Conservation (phyloP, 768 basidiomycete genomes). For the Calocera viscosa region DNA sequence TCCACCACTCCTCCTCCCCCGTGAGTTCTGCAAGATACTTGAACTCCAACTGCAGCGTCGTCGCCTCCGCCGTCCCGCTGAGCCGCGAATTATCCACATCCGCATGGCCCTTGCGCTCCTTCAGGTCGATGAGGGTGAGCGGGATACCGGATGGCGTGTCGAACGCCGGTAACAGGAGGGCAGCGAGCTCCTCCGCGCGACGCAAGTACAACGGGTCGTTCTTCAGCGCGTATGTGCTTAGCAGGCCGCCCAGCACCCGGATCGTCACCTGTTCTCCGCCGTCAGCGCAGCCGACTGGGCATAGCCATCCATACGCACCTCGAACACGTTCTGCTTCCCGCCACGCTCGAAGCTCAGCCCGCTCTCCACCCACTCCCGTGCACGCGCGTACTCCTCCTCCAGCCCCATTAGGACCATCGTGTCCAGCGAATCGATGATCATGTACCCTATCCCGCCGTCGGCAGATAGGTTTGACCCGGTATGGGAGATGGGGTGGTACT, state of each 20-base stretch:
- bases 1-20: slow-evolving; percentile 68
- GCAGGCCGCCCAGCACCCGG: slow-evolving; percentile 76
- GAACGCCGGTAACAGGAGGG: slow-evolving; percentile 74
- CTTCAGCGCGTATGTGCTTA: slow-evolving; percentile 74
- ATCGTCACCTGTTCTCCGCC: slow-evolving; percentile 61
- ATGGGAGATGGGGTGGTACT: slow-evolving; percentile 74
- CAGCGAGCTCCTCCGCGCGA: slow-evolving; percentile 69
- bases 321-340: slow-evolving; percentile 76
- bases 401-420: slow-evolving; percentile 79
- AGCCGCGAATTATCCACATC: slow-evolving; percentile 48
- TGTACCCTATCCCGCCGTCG: slow-evolving; percentile 78
- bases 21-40: slow-evolving; percentile 73
- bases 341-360: slow-evolving; percentile 64
- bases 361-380: slow-evolving; percentile 61
- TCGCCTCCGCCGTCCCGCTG: slow-evolving; percentile 74
- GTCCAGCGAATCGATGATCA: slow-evolving; percentile 78
- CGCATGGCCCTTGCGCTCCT: slow-evolving; percentile 42
- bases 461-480: slow-evolving; percentile 63
- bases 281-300: slow-evolving; percentile 10
- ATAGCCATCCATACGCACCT: slow-evolving; percentile 38
- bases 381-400: slow-evolving; percentile 60
- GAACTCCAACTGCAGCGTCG: slow-evolving; percentile 82
- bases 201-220: slow-evolving; percentile 58
- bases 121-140: slow-evolving; percentile 65
- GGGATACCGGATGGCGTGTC: slow-evolving; percentile 74